These are phyloP conservation scores for Amniculicola lignicola DNA, from an alignment of 495 filamentous ascomycete genomes.

Conservation along the genomic window DNA sequence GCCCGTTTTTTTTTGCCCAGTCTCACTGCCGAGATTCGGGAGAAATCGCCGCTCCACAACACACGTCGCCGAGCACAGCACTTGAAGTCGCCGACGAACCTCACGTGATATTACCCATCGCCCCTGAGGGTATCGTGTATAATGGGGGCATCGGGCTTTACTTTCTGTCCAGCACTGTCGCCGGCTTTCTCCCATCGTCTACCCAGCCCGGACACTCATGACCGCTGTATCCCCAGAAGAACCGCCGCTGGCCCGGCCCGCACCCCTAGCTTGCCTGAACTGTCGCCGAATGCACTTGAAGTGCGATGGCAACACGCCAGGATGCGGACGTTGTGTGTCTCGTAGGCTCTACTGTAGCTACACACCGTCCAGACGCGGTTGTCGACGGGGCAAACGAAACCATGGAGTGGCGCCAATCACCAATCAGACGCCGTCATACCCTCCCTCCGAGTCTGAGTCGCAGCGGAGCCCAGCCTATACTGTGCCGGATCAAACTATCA, in stretches of 20 bases:
- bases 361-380: constrained; percentile 2
- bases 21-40: no score
- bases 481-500: background rate
- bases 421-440: background rate
- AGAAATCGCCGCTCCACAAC: no score
- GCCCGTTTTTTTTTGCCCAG: no score
- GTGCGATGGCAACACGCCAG: background rate
- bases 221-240: background rate
- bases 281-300: constrained; percentile 9
- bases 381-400: background rate
- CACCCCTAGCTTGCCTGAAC: background rate
- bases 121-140: no score
- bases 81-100: no score
- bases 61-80: no score
- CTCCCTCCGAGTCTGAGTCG: background rate
- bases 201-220: background rate
- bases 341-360: constrained; percentile 2
- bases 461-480: background rate
- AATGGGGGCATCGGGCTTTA: background rate
- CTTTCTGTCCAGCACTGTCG: background rate
- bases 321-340: constrained; percentile 1
- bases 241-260: background rate
- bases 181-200: background rate
- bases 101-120: no score
- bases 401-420: background rate